phyloP scores from a whole-genome alignment of 2,329 filamentous ascomycete species.

The Calcarisporium arbuscula region DNA sequence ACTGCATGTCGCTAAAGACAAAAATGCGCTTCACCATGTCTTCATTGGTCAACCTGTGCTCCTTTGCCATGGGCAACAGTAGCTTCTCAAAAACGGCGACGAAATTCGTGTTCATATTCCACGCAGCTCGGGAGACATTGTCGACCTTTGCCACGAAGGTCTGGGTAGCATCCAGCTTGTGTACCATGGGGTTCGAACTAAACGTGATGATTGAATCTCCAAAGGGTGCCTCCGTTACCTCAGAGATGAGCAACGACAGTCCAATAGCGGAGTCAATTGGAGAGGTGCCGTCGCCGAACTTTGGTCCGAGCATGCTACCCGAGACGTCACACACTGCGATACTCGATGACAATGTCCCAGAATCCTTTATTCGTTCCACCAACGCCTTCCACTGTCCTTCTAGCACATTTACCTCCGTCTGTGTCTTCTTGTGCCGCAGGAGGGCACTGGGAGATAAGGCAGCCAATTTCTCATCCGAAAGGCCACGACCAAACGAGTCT shows the following conservation, averaged over 20 bases:
- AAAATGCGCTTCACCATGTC: constrained; percentile 58
- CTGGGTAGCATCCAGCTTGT: constrained; percentile 30
- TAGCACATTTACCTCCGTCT: constrained; percentile 29
- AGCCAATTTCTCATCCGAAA: constrained; percentile 3
- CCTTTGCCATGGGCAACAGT: constrained; percentile 47
- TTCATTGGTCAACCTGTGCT: constrained; percentile 42
- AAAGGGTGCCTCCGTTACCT: constrained; percentile 47
- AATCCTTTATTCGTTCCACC: constrained; percentile 51
- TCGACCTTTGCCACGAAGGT: constrained; percentile 36
- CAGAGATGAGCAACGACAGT: constrained; percentile 48
- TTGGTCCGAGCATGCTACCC: constrained; percentile 39
- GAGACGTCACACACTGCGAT: constrained; percentile 55
- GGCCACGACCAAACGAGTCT: too few species aligned
- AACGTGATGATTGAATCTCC: constrained; percentile 51
- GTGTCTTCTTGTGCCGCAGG: constrained; percentile 20
- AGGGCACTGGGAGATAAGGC: constrained; percentile 9
- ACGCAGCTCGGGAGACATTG: constrained; percentile 22
- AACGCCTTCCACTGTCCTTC: constrained; percentile 51
- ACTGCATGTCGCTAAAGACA: constrained; percentile 57
- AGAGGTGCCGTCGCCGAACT: constrained; percentile 36
- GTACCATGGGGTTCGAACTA: constrained; percentile 30
- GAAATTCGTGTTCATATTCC: constrained; percentile 45
- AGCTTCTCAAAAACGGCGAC: constrained; percentile 46
- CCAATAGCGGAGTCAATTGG: constrained; percentile 50
- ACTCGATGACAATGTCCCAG: constrained; percentile 43